These are phyloP conservation scores for Pseudoneurospora amorphoporcata DNA, from an alignment of 495 filamentous ascomycete genomes.

Conservation along the genomic window DNA sequence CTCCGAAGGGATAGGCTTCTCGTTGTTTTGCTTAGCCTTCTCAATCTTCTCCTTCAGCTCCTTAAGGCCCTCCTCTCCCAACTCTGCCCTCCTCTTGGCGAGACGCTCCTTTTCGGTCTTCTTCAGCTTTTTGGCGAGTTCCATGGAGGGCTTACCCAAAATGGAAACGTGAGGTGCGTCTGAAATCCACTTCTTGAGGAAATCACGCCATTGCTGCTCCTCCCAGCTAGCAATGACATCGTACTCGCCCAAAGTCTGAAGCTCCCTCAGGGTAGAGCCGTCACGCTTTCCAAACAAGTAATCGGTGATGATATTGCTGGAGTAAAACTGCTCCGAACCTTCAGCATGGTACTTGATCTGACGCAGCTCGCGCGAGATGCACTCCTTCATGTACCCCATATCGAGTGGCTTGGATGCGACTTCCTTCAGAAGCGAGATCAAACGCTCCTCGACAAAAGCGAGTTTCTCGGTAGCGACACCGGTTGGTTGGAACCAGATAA, in stretches of 20 bases:
- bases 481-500: conserved; percentile 73
- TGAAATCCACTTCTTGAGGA: conserved; percentile 72
- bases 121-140: conserved; percentile 62
- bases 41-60: conserved; percentile 66
- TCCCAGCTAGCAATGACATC: conserved; percentile 69
- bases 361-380: conserved; percentile 65
- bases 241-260: conserved; percentile 61
- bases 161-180: conserved; percentile 81
- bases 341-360: conserved; percentile 74
- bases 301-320: conserved; percentile 74
- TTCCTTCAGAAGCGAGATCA: conserved; percentile 74
- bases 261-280: conserved; percentile 63
- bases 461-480: conserved; percentile 83
- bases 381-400: conserved; percentile 80
- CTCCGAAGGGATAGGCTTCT: conserved; percentile 65
- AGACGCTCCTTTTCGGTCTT: conserved; percentile 54
- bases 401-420: conserved; percentile 71
- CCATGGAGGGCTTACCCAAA: conserved; percentile 69
- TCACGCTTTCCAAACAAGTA: conserved; percentile 83
- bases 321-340: conserved; percentile 60
- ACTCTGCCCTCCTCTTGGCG: conserved; percentile 39
- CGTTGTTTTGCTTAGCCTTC: conserved; percentile 68
- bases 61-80: conserved; percentile 48
- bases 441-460: conserved; percentile 67
- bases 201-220: conserved; percentile 72